Percentiles rank a stretch among this genome's conserved stretches.
phyloP scores from a whole-genome alignment of 108 stramenopile genomes.

The Aurantiochytrium sp. region DNA sequence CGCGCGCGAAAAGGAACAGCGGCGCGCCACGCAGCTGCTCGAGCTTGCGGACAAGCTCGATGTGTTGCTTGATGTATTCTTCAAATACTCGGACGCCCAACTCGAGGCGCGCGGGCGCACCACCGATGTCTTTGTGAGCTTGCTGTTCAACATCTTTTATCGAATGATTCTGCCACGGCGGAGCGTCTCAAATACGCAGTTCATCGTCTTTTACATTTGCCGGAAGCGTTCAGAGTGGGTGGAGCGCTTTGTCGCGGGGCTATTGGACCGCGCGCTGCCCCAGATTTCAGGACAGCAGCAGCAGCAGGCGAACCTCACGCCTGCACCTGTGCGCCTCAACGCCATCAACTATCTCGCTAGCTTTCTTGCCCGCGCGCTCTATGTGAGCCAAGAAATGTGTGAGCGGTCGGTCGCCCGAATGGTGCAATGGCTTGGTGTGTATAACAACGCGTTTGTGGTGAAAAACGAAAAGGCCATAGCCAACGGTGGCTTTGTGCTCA shows the following conservation, averaged over 20 bases:
- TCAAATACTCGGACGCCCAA: neutral
- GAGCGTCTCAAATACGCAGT: neutral
- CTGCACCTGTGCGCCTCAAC: neutral
- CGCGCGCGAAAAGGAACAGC: neutral
- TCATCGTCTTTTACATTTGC: neutral
- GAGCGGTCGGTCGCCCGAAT: neutral
- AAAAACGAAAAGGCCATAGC: neutral
- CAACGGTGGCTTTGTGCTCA: neutral
- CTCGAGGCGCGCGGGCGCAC: neutral
- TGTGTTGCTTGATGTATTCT: neutral
- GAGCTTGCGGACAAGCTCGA: constrained; percentile 2
- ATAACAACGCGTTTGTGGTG: neutral
- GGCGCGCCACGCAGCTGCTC: neutral
- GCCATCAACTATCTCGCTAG: neutral
- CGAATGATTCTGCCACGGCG: neutral
- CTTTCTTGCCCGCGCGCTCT: neutral
- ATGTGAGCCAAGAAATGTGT: neutral
- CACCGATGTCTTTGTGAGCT: neutral
- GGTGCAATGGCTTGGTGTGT: neutral
- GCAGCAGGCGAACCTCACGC: neutral
- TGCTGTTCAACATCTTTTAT: neutral
- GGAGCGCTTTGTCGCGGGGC: neutral
- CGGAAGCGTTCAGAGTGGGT: neutral
- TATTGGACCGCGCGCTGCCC: neutral
- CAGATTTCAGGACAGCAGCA: neutral